These are phyloP conservation scores for Podosphaera leucotricha DNA, from an alignment of 2,329 filamentous ascomycete species.

Conservation along the genomic window DNA sequence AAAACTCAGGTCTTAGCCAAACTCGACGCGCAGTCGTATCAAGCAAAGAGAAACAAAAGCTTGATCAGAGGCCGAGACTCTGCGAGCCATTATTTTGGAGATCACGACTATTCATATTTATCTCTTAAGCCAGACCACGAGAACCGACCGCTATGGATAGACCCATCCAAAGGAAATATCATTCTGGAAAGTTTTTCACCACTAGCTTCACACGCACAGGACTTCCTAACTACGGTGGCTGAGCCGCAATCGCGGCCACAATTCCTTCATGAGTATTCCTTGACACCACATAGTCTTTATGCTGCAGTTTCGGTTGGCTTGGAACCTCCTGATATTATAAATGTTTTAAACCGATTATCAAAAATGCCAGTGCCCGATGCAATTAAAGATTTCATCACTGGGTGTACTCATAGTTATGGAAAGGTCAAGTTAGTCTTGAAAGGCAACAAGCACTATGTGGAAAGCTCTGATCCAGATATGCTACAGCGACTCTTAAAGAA, in stretches of 20 bases:
- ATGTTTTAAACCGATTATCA: constrained; percentile 64
- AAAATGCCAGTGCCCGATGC: constrained; percentile 71
- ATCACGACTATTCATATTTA: constrained; percentile 50
- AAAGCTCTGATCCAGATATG: constrained; percentile 71
- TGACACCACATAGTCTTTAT: constrained; percentile 84
- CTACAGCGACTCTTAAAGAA: constrained; percentile 74
- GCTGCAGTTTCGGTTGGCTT: constrained; percentile 90
- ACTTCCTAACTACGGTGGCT: constrained; percentile 87
- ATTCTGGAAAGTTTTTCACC: constrained; percentile 89
- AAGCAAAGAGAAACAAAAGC: constrained; percentile 5
- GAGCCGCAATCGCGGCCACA: constrained; percentile 78
- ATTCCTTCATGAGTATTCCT: constrained; percentile 78
- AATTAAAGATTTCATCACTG: constrained; percentile 49
- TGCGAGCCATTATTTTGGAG: constrained; percentile 16
- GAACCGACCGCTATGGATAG: constrained; percentile 83
- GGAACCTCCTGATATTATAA: constrained; percentile 71
- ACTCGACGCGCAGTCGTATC: constrained; percentile 22
- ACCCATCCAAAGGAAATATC: constrained; percentile 64
- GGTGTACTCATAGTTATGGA: constrained; percentile 73
- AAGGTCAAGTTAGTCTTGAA: constrained; percentile 91
- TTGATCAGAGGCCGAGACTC: constrained; percentile 10
- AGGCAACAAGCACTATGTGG: constrained; percentile 82
- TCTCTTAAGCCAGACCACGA: constrained; percentile 70
- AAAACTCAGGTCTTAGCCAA: constrained; percentile 22
- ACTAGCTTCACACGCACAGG: constrained; percentile 64